Percentiles rank a stretch among this genome's conserved stretches.
Evolutionary conservation across 495 filamentous ascomycete species (phyloP).

Genomic region (Trichoderma virens): DNA sequence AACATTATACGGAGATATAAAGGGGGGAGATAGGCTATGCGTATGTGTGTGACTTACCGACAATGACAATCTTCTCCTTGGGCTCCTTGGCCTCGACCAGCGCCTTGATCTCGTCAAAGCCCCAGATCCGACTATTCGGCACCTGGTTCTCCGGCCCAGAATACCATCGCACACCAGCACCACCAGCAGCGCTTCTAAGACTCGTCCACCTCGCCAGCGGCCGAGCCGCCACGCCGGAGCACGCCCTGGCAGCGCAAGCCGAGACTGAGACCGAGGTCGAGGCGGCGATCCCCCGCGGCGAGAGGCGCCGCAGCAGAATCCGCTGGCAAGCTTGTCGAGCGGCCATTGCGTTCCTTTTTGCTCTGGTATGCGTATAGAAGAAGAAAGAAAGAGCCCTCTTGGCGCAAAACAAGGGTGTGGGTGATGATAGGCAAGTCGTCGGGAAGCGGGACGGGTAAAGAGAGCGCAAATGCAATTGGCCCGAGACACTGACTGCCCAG

Average conservation of each 20-base stretch:
- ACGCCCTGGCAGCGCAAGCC: neutral
- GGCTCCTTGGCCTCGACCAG: slow-evolving; percentile 8
- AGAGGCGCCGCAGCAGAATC: neutral
- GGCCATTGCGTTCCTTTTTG: neutral
- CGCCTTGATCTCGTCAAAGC: slow-evolving; percentile 35
- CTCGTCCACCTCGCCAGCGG: neutral
- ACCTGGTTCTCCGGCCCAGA: slow-evolving; percentile 14
- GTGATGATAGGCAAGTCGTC: too few relatives aligned
- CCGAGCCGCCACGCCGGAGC: neutral
- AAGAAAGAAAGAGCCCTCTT: neutral
- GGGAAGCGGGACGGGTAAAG: too few relatives aligned
- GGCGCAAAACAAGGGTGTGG: too few relatives aligned
- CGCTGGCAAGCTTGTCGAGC: neutral
- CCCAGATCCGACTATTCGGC: slow-evolving; percentile 34
- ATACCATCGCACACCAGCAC: slow-evolving; percentile 15
- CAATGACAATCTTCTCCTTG: slow-evolving; percentile 13
- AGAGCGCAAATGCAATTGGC: too few relatives aligned
- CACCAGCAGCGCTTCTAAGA: neutral
- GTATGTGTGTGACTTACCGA: slow-evolving; percentile 20
- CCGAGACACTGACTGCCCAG: too few relatives aligned
- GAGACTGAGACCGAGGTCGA: neutral
- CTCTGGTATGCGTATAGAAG: neutral
- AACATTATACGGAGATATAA: neutral
- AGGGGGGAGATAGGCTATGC: too few relatives aligned
- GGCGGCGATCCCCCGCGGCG: neutral